Conservation (phyloP, 345 rosid species). For the Brassica nigra region DNA sequence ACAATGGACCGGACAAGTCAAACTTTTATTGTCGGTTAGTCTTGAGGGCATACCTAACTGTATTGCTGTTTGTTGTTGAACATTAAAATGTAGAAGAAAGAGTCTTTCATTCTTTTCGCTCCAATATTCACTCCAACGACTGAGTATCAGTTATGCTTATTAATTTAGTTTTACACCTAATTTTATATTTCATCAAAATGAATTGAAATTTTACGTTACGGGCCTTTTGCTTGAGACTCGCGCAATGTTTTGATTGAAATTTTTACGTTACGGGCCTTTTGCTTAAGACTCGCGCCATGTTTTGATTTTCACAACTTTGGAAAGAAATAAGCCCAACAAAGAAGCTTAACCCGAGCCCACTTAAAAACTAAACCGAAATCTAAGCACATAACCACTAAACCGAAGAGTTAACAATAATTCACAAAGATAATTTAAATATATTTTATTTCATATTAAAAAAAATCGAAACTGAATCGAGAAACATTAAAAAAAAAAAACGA, state of each 20-base stretch:
- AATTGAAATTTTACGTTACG: not conserved
- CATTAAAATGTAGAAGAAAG: not conserved
- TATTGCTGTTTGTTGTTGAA: not conserved
- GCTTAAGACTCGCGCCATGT: not conserved
- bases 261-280: not conserved
- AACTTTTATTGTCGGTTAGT: conserved; percentile 11
- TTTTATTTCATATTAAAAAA: not conserved
- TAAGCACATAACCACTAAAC: not conserved
- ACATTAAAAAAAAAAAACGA: not conserved
- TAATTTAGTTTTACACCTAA: not conserved
- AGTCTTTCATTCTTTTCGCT: not conserved
- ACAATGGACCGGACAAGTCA: not conserved
- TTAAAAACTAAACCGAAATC: not conserved
- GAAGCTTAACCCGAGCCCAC: not conserved
- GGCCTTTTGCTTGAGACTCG: not conserved
- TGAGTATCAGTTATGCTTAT: not conserved
- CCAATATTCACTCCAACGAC: not conserved
- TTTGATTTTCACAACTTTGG: not conserved
- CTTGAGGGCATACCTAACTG: not conserved
- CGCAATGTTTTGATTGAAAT: not conserved
- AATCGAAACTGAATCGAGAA: not conserved
- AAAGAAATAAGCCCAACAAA: not conserved
- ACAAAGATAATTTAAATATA: not conserved
- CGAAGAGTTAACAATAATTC: not conserved
- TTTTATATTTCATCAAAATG: not conserved